These are phyloP conservation scores for Aureobasidium sp. DNA, from an alignment of 2,329 filamentous ascomycete genomes.

Conservation along the genomic window DNA sequence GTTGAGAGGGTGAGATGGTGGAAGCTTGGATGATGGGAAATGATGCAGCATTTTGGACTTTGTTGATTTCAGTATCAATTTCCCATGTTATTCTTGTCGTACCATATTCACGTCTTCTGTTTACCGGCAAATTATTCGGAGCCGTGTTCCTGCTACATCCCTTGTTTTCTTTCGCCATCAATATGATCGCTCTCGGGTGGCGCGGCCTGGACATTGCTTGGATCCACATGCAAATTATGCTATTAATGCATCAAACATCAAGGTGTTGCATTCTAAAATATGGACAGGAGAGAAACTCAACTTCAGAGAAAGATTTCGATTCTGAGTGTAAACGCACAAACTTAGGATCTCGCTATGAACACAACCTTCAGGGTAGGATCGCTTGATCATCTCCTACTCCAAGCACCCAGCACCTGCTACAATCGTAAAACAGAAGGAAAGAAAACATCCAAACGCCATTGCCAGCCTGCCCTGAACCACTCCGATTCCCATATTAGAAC, in stretches of 20 bases:
- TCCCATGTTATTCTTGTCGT: not conserved
- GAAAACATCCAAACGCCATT: not conserved
- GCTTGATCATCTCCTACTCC: slow-evolving; percentile 3
- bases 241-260: not conserved
- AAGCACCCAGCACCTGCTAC: not conserved
- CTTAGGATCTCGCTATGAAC: not conserved
- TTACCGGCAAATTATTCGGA: not conserved
- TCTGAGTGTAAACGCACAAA: not conserved
- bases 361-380: not conserved
- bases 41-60: not conserved
- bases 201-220: not conserved
- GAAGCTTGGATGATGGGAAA: not conserved
- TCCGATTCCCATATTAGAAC: not conserved
- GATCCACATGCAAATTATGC: not conserved
- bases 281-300: not conserved
- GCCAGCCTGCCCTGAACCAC: not conserved
- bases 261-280: not conserved
- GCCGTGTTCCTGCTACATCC: not conserved
- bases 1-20: not conserved
- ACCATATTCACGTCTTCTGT: not conserved
- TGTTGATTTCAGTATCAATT: not conserved
- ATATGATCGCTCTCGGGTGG: not conserved
- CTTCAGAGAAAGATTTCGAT: not conserved
- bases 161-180: not conserved
- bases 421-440: not conserved